Conservation (phyloP, 768 basidiomycete species). For the Boletellus ananas region DNA sequence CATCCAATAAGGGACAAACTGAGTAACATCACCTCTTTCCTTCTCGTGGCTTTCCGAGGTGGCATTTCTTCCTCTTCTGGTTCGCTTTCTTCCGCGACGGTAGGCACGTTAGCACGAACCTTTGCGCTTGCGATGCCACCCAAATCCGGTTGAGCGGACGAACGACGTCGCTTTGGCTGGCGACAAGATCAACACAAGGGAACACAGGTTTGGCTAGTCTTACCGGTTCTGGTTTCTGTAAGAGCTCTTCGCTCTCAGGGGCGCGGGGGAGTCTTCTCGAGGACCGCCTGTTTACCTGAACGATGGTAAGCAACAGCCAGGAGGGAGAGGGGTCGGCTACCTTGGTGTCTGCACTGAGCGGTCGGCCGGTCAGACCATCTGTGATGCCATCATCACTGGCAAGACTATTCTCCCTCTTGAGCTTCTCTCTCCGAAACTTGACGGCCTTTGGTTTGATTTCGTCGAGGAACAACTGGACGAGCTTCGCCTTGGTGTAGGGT, state of each 20-base stretch:
- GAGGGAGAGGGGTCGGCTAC: conserved; percentile 29
- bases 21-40: conserved; percentile 48
- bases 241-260: conserved; percentile 42
- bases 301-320: conserved; percentile 6
- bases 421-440: conserved; percentile 59
- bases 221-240: conserved; percentile 54
- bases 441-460: conserved; percentile 60
- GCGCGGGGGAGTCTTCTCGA: conserved; percentile 64
- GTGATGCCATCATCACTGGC: conserved; percentile 82
- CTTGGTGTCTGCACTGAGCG: conserved; percentile 46
- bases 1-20: neutral
- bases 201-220: conserved; percentile 19
- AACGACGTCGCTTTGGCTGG: conserved; percentile 76
- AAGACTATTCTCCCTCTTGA: conserved; percentile 62
- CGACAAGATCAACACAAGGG: conserved; percentile 13
- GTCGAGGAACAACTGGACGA: conserved; percentile 73
- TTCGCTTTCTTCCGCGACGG: conserved; percentile 70
- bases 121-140: conserved; percentile 45
- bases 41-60: conserved; percentile 55
- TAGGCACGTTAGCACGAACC: conserved; percentile 37
- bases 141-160: conserved; percentile 71
- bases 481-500: conserved; percentile 72
- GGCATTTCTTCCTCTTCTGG: conserved; percentile 62
- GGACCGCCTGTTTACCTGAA: conserved; percentile 43
- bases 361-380: conserved; percentile 79